Conservation (phyloP, 371 early-diverging fungal genomes). For the Sporodiniella umbellata region DNA sequence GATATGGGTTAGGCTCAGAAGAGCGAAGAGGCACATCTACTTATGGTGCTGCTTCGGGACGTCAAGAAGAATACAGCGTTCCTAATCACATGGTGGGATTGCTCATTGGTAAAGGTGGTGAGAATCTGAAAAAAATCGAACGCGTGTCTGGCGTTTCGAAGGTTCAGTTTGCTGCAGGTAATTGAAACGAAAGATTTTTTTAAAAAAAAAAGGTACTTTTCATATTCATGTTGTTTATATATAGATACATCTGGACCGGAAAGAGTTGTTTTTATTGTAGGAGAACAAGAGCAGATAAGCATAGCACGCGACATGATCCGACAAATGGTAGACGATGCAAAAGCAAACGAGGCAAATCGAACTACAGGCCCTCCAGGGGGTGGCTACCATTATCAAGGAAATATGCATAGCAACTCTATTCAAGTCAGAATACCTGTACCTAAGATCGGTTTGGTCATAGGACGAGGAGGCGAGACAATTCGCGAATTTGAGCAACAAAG, state of each 20-base stretch:
- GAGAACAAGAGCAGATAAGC: constrained; percentile 59
- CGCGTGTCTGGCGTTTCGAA: constrained; percentile 59
- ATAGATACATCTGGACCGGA: constrained; percentile 47
- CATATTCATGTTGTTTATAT: background rate
- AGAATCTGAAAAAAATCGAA: constrained; percentile 79
- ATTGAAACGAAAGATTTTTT: background rate
- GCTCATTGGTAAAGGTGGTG: constrained; percentile 84
- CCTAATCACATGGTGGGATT: constrained; percentile 76
- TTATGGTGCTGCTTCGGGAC: constrained; percentile 22
- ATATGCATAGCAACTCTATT: constrained; percentile 32
- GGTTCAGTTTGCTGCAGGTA: constrained; percentile 71
- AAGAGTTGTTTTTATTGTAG: constrained; percentile 62
- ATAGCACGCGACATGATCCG: constrained; percentile 61
- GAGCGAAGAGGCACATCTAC: constrained; percentile 24
- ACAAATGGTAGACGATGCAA: constrained; percentile 46
- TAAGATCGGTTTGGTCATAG: constrained; percentile 89
- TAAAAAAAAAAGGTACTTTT: background rate
- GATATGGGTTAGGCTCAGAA: constrained; percentile 58
- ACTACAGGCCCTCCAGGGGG: constrained; percentile 11
- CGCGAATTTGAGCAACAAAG: constrained; percentile 74
- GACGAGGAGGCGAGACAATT: constrained; percentile 88
- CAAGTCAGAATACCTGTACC: constrained; percentile 59
- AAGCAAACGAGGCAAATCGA: constrained; percentile 25
- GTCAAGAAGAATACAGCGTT: constrained; percentile 52
- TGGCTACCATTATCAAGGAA: constrained; percentile 3